Evolutionary conservation across 371 early-diverging fungal species (phyloP).

Genomic region (Mortierella sp.): DNA sequence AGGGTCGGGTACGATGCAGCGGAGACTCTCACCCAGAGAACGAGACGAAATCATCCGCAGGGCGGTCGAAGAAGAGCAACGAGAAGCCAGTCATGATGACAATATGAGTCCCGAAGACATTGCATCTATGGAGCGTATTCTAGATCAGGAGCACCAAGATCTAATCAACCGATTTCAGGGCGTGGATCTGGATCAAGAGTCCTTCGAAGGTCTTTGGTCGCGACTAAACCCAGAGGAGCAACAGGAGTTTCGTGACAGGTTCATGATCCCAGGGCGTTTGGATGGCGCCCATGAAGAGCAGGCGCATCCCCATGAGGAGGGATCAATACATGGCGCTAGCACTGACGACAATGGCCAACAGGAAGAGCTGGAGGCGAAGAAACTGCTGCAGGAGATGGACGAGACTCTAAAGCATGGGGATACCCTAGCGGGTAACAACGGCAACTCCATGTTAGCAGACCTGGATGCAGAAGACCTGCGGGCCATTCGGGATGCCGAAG

Average conservation of each 20-base stretch:
- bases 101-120: slow-evolving; percentile 33
- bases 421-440: not conserved
- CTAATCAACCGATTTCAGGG: slow-evolving; percentile 59
- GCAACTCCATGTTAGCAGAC: slow-evolving; percentile 28
- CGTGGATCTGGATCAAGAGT: slow-evolving; percentile 64
- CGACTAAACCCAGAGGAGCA: slow-evolving; percentile 64
- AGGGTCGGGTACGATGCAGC: not conserved
- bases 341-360: slow-evolving; percentile 14
- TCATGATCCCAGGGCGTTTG: slow-evolving; percentile 12
- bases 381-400: slow-evolving; percentile 33
- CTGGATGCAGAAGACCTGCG: slow-evolving; percentile 38
- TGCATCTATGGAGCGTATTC: slow-evolving; percentile 31
- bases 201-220: slow-evolving; percentile 63
- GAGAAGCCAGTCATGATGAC: slow-evolving; percentile 2
- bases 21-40: slow-evolving; percentile 29
- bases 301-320: not conserved
- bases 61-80: slow-evolving; percentile 27
- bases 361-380: slow-evolving; percentile 30
- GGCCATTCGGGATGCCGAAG: slow-evolving; percentile 47
- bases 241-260: slow-evolving; percentile 60
- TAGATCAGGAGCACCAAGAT: slow-evolving; percentile 58
- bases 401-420: slow-evolving; percentile 29
- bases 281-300: not conserved
- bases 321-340: not conserved
- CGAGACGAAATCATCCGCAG: slow-evolving; percentile 36